These are phyloP conservation scores for Capsicum baccatum DNA, from an alignment of 257 asterid species.

Conservation along the genomic window DNA sequence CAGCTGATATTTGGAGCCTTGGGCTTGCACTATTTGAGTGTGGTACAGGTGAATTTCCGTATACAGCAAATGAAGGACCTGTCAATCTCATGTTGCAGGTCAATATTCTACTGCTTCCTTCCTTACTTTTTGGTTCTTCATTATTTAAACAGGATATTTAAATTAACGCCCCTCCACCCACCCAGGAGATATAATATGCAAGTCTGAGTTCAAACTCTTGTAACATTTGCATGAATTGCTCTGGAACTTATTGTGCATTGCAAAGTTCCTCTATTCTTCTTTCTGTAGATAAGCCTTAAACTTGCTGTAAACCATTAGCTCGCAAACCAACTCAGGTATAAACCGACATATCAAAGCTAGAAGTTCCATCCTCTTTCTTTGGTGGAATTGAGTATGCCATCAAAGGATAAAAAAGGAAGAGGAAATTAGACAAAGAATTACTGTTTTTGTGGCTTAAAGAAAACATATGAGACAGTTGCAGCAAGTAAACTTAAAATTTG, in stretches of 20 bases:
- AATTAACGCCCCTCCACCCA: not conserved
- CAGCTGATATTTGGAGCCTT: slow-evolving; percentile 99
- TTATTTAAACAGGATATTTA: slow-evolving; percentile 7
- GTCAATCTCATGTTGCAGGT: slow-evolving; percentile 99
- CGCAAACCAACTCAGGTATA: not conserved
- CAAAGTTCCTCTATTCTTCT: not conserved
- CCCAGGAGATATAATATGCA: not conserved
- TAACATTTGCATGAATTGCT: not conserved
- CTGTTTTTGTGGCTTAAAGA: not conserved
- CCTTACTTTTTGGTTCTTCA: not conserved
- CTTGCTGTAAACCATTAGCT: not conserved
- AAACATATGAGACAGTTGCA: not conserved
- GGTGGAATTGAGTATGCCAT: not conserved
- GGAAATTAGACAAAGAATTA: not conserved
- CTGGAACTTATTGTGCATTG: not conserved
- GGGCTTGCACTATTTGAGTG: slow-evolving; percentile 99
- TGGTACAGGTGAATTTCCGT: slow-evolving; percentile 97
- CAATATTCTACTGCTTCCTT: slow-evolving; percentile 16
- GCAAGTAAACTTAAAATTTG: not conserved
- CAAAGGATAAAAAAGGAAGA: not conserved
- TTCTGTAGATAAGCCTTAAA: not conserved
- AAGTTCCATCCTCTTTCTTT: not conserved
- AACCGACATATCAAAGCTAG: not conserved
- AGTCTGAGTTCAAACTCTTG: not conserved
- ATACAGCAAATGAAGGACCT: slow-evolving; percentile 93